A percentile compares a stretch with the other conserved stretches of the same genome.
These are phyloP conservation scores for Capsella rubella DNA, from an alignment of 441 rosid species.

Conservation along the genomic window DNA sequence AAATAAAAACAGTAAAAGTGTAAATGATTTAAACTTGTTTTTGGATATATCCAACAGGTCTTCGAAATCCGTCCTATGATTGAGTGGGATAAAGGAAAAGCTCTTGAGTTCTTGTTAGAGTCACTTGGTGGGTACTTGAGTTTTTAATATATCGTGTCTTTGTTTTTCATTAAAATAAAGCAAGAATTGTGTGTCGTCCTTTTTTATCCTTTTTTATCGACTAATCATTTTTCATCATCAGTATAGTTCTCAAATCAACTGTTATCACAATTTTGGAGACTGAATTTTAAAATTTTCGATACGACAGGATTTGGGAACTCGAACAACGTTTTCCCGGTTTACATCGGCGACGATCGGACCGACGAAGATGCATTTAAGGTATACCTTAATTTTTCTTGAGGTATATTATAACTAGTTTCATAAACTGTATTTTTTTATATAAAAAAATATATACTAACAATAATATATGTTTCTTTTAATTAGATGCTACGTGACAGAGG, in stretches of 20 bases:
- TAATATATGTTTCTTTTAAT: neutral
- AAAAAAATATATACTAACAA: neutral
- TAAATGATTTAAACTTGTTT: neutral
- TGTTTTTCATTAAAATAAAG: neutral
- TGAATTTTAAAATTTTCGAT: slow-evolving; percentile 7
- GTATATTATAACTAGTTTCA: slow-evolving; percentile 4
- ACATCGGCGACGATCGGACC: slow-evolving; percentile 81
- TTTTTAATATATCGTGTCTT: neutral
- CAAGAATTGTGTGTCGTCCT: slow-evolving; percentile 24
- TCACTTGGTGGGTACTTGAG: slow-evolving; percentile 71
- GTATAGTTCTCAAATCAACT: slow-evolving; percentile 6
- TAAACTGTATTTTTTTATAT: neutral
- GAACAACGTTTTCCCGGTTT: slow-evolving; percentile 73
- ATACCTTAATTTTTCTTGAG: slow-evolving; percentile 35
- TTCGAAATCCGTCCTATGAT: slow-evolving; percentile 91
- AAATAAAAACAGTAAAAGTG: neutral
- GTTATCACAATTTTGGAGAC: slow-evolving; percentile 10
- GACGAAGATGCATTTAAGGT: slow-evolving; percentile 98
- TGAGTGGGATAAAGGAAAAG: slow-evolving; percentile 98
- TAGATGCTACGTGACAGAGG: slow-evolving; percentile 75
- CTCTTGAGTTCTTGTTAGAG: slow-evolving; percentile 90
- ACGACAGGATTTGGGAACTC: slow-evolving; percentile 68
- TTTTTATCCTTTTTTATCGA: slow-evolving; percentile 31
- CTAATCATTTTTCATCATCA: slow-evolving; percentile 37
- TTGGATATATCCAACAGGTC: slow-evolving; percentile 57